These are phyloP conservation scores for Phyllosticta ampelicida DNA, from an alignment of 2,329 filamentous ascomycete genomes.

Conservation along the genomic window DNA sequence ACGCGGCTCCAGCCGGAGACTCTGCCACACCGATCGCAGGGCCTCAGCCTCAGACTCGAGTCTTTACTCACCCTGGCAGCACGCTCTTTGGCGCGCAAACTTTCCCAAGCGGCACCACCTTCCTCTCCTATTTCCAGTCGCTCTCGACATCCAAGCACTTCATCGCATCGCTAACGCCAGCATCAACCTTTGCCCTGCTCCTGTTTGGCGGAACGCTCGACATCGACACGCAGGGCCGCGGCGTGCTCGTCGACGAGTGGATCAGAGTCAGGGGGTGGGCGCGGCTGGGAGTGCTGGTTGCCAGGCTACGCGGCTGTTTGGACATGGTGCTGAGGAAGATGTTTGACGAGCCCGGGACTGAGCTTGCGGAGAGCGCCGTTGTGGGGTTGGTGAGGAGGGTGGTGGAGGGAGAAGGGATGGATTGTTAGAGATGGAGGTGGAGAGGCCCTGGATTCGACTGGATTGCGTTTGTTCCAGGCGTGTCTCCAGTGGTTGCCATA, in stretches of 20 bases:
- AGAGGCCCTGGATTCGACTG: neutral
- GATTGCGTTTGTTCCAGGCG: neutral
- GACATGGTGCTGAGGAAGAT: constrained; percentile 73
- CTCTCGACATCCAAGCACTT: constrained; percentile 90
- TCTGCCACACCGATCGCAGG: neutral
- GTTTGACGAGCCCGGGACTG: constrained; percentile 61
- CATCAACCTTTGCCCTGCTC: constrained; percentile 56
- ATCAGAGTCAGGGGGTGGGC: constrained; percentile 81
- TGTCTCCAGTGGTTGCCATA: neutral
- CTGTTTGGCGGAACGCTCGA: constrained; percentile 78
- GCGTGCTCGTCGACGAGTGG: constrained; percentile 88
- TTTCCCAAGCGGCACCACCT: constrained; percentile 62
- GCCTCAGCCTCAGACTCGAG: constrained; percentile 40
- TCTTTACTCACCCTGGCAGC: constrained; percentile 87
- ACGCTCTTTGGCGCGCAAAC: constrained; percentile 74
- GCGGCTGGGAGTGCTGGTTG: constrained; percentile 81
- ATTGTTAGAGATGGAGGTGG: constrained; percentile 30
- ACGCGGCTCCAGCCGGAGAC: neutral
- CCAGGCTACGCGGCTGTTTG: constrained; percentile 71
- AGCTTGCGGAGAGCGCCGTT: constrained; percentile 50
- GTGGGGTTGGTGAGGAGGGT: constrained; percentile 68
- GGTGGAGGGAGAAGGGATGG: constrained; percentile 82
- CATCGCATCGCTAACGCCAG: constrained; percentile 70
- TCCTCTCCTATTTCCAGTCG: constrained; percentile 83
- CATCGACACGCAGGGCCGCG: constrained; percentile 77